Evolutionary conservation across 805 yeast genomes (phyloP).

Genomic region (Suhomyces faveliae): DNA sequence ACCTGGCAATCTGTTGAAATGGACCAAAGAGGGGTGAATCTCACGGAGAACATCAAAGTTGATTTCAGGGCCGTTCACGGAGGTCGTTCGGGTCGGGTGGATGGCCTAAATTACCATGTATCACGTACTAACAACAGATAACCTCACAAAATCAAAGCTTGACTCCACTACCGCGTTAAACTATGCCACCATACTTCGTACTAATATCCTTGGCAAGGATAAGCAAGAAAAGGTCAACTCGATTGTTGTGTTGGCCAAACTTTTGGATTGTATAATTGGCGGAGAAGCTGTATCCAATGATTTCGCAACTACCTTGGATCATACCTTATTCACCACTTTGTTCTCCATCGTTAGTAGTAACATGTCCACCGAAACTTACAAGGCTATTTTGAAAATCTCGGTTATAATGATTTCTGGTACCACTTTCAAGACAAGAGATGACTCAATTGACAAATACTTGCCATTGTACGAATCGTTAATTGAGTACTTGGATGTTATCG

Average conservation of each 20-base stretch:
- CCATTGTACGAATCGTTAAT: slow-evolving; percentile 38
- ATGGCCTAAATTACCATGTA: background rate
- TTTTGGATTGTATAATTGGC: slow-evolving; percentile 44
- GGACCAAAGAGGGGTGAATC: no score
- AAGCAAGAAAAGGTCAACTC: slow-evolving; percentile 52
- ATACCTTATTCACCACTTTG: slow-evolving; percentile 37
- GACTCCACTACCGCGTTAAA: slow-evolving; percentile 32
- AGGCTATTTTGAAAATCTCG: slow-evolving; percentile 44
- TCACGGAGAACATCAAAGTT: no score
- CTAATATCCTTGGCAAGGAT: slow-evolving; percentile 45
- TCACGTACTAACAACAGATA: slow-evolving; percentile 19
- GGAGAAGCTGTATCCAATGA: slow-evolving; percentile 40
- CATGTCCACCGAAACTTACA: slow-evolving; percentile 45
- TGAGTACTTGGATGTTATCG: slow-evolving; percentile 40
- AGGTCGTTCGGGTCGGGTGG: no score
- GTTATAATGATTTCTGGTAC: slow-evolving; percentile 43
- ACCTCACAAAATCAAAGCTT: slow-evolving; percentile 27
- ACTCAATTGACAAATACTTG: slow-evolving; percentile 33
- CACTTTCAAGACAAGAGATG: slow-evolving; percentile 37
- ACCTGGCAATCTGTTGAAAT: no score
- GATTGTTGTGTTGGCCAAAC: slow-evolving; percentile 52
- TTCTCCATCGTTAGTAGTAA: slow-evolving; percentile 41
- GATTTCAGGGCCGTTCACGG: no score
- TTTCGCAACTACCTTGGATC: slow-evolving; percentile 37
- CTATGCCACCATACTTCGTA: slow-evolving; percentile 37